Percentiles rank a stretch among this genome's conserved stretches.
These are phyloP conservation scores for Porphyrellus sp. DNA, from an alignment of 1,284 basidiomycete genomes.

Conservation along the genomic window DNA sequence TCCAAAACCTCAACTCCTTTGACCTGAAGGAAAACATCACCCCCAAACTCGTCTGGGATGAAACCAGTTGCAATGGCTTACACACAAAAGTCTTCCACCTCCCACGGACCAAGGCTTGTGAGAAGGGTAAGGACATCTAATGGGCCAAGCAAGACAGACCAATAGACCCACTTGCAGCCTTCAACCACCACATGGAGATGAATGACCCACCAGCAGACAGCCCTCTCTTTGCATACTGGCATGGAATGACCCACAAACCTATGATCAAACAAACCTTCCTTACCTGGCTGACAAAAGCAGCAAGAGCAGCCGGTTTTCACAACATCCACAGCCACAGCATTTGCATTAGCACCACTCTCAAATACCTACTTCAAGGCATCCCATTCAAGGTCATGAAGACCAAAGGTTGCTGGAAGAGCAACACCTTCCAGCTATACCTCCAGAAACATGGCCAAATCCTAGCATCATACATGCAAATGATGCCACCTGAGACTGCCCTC, in stretches of 20 bases:
- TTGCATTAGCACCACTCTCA: not conserved
- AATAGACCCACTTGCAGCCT: not conserved
- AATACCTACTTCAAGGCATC: not conserved
- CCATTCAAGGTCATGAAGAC: not conserved
- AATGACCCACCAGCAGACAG: not conserved
- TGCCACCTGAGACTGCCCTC: not conserved
- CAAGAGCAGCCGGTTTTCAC: not conserved
- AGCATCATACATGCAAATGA: not conserved
- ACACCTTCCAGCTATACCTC: not conserved
- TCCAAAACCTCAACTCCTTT: not conserved
- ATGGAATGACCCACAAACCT: not conserved
- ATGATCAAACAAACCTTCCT: not conserved
- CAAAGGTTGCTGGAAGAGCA: not conserved
- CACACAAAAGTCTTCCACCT: not conserved
- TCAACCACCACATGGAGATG: not conserved
- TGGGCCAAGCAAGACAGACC: not conserved
- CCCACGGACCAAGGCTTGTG: not conserved
- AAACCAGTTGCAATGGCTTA: not conserved
- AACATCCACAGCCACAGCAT: not conserved
- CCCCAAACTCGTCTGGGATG: not conserved
- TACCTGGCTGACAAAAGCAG: not conserved
- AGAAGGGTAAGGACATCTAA: not conserved
- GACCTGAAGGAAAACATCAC: conserved; percentile 1
- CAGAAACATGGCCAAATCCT: not conserved
- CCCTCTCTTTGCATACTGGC: not conserved